phyloP scores from a whole-genome alignment of 805 yeast genomes.

The Pichia nanzhaoensis region DNA sequence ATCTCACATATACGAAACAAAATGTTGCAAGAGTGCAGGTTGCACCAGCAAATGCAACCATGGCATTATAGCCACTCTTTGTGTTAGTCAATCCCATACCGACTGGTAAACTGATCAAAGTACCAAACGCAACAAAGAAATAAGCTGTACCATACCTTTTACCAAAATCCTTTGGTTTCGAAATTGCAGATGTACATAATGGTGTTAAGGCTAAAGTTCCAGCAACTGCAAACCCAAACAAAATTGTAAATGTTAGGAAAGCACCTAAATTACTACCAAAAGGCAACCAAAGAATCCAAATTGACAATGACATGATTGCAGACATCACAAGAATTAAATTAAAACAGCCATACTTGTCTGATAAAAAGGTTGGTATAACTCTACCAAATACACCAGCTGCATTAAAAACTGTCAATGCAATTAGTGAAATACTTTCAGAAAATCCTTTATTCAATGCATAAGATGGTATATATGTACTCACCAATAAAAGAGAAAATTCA shows the following conservation, averaged over 20 bases:
- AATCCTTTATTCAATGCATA: slow-evolving; percentile 48
- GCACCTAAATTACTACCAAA: slow-evolving; percentile 40
- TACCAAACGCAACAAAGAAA: slow-evolving; percentile 38
- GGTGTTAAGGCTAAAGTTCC: slow-evolving; percentile 62
- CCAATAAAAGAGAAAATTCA: slow-evolving; percentile 48
- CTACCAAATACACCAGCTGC: slow-evolving; percentile 40
- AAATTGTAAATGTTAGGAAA: slow-evolving; percentile 44
- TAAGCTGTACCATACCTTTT: slow-evolving; percentile 65
- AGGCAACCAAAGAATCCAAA: slow-evolving; percentile 56
- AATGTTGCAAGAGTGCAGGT: slow-evolving; percentile 22
- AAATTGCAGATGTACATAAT: slow-evolving; percentile 59
- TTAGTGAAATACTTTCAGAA: slow-evolving; percentile 34
- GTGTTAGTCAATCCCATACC: slow-evolving; percentile 32
- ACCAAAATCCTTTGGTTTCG: slow-evolving; percentile 61
- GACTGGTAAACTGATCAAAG: slow-evolving; percentile 42
- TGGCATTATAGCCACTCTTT: slow-evolving; percentile 24
- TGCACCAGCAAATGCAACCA: slow-evolving; percentile 30
- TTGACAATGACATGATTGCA: slow-evolving; percentile 35
- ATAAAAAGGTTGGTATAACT: slow-evolving; percentile 37
- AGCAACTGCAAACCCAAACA: slow-evolving; percentile 55
- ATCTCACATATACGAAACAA: slow-evolving; percentile 18
- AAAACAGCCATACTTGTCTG: slow-evolving; percentile 41
- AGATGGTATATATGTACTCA: slow-evolving; percentile 49
- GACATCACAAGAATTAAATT: slow-evolving; percentile 36
- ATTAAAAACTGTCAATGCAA: slow-evolving; percentile 41